Percentiles rank a stretch among this genome's conserved stretches.
phyloP scores from a whole-genome alignment of 1,139 yeast species.

The Candida pseudoviswanathii region DNA sequence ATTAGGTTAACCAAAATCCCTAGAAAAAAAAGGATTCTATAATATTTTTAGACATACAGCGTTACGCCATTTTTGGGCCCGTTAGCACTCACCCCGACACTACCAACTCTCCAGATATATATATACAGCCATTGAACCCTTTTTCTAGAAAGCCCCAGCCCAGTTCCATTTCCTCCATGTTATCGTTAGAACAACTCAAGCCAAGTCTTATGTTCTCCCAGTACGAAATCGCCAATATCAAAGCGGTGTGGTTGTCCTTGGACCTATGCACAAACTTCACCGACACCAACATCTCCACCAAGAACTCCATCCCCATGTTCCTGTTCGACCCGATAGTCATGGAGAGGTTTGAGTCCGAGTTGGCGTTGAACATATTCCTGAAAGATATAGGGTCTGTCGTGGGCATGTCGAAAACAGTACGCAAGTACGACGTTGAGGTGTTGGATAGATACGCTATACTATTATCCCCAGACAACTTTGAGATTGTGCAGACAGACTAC shows the following conservation, averaged over 20 bases:
- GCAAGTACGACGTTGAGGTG: background rate
- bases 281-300: background rate
- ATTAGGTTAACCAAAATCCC: background rate
- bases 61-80: too few relatives aligned
- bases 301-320: background rate
- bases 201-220: conserved; percentile 16
- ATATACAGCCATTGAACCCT: background rate
- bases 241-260: conserved; percentile 19
- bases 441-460: background rate
- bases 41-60: too few relatives aligned
- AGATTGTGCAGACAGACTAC: conserved; percentile 17
- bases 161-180: background rate
- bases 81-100: too few relatives aligned
- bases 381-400: too few relatives aligned
- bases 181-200: background rate
- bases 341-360: conserved; percentile 1
- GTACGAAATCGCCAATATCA: conserved; percentile 18
- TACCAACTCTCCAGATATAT: background rate
- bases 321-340: background rate
- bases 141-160: background rate
- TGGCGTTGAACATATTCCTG: background rate
- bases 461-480: conserved; percentile 11
- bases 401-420: background rate
- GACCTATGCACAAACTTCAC: conserved; percentile 9
- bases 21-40: background rate